Percentiles rank a stretch among this genome's conserved stretches.
phyloP scores from a whole-genome alignment of 2,329 filamentous ascomycete species.

The Aspergillus calidoustus region DNA sequence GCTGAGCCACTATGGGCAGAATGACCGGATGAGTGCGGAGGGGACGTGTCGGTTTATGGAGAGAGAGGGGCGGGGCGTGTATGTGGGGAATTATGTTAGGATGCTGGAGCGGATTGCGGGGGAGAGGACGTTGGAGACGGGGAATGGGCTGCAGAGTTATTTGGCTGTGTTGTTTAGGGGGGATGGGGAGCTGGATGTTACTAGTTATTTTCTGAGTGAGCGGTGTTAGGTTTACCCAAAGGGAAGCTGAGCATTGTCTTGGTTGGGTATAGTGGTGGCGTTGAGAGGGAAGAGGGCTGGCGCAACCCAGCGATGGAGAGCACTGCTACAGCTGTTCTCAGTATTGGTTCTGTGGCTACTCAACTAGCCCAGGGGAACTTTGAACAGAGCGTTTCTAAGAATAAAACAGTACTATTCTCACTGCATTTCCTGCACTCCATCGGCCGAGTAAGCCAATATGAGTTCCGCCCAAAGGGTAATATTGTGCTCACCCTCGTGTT shows the following conservation, averaged over 20 bases:
- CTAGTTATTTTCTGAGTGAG: not conserved
- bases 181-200: slow-evolving; percentile 1
- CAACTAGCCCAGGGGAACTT: too few relatives aligned
- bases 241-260: too few relatives aligned
- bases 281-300: not conserved
- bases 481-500: too few relatives aligned
- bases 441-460: too few relatives aligned
- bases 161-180: not conserved
- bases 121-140: not conserved
- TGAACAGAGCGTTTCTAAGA: too few relatives aligned
- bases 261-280: not conserved
- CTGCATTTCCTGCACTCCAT: too few relatives aligned
- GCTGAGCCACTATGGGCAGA: not conserved
- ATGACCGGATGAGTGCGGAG: not conserved
- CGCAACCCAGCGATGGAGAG: not conserved
- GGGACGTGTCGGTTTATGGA: not conserved
- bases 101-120: not conserved
- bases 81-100: not conserved
- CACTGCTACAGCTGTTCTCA: too few relatives aligned
- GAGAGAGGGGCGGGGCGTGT: not conserved
- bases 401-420: too few relatives aligned
- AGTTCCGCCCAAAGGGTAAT: too few relatives aligned
- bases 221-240: not conserved
- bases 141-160: slow-evolving; percentile 2
- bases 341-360: too few relatives aligned